Evolutionary conservation across 2,329 filamentous ascomycete species (phyloP), one percentile per base, ranked within the genome.

Genomic region (Colletotrichum cereale): DNA sequence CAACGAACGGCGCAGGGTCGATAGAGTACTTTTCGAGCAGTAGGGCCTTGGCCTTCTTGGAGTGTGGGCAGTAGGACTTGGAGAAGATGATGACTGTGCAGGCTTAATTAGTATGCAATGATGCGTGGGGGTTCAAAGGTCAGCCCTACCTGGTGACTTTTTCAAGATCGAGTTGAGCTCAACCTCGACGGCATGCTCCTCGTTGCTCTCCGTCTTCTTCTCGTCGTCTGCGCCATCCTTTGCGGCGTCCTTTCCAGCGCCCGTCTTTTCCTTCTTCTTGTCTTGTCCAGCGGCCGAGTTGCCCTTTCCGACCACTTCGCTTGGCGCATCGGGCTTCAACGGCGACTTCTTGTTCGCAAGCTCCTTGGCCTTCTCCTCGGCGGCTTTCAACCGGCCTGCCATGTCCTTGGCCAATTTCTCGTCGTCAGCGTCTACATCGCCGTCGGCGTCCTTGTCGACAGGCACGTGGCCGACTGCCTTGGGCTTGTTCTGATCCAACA

Each of bases 51-150:
- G 96, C 96, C 76, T 90, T 91, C 79, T 91, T 92, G 62, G 95
- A 98, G 83, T 89, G 92, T 0, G 93, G 94, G 81, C 96, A 99
- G 83, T 96, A 97, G 1, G 93, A 90, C 82, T 99, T 98, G 74
- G 95, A 97, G 84, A 98, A 98, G 77, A 99, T 94, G 80, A 98
- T 93, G 72, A 98, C 94, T 96, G 36, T 16, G 12, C 31, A 77
- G 42, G 48, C 58, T 66, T 48, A 61, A 31, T 66, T 36, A 65
- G 34, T 10, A 66, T 62, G 73, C 52, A 56, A 66, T 65, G 14
- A 52, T 67, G 21, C 21, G 64, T 29, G 31, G 40, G n/a, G 36
- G 34, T 57, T 57, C 4, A 16, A 21, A 26, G 16, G 34, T 10
- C 24, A 29, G 44, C n/a, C 89, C 75, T 89, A 97, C 94, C 91